These are phyloP conservation scores for Talaromyces liani DNA, from an alignment of 495 filamentous ascomycete species.

Conservation along the genomic window DNA sequence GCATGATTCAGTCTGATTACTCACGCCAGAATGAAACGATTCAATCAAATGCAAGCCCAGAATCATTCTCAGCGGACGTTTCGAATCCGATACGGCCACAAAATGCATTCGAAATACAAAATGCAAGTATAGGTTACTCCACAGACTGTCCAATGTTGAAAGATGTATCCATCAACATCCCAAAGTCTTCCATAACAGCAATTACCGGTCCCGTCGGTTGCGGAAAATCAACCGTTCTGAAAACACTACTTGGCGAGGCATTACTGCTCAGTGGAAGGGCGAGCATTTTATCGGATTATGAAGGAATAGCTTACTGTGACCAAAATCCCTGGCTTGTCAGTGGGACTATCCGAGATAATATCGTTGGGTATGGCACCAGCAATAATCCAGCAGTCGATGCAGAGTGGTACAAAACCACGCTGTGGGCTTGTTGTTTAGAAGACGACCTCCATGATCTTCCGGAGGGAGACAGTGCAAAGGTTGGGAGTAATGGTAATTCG, in stretches of 20 bases:
- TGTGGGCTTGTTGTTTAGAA: conserved; percentile 23
- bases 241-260: conserved; percentile 43
- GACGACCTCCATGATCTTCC: conserved; percentile 24
- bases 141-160: background rate
- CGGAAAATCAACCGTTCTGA: conserved; percentile 47
- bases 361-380: conserved; percentile 18
- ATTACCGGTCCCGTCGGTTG: conserved; percentile 50
- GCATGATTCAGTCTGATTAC: background rate
- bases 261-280: background rate
- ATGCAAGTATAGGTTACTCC: background rate
- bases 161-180: background rate
- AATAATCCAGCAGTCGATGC: conserved; percentile 11
- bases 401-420: conserved; percentile 24
- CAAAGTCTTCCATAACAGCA: background rate
- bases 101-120: background rate
- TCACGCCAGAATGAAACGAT: background rate
- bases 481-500: conserved; percentile 74
- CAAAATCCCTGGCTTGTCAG: conserved; percentile 54
- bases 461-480: conserved; percentile 63
- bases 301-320: conserved; percentile 29
- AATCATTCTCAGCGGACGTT: background rate
- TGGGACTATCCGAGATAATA: conserved; percentile 46
- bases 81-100: background rate
- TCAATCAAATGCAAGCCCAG: too few relatives aligned
- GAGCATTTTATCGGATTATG: background rate